Base-by-base conservation (phyloP, 2,329 filamentous ascomycete genomes). In the Fusarium keratoplasticum region DNA sequence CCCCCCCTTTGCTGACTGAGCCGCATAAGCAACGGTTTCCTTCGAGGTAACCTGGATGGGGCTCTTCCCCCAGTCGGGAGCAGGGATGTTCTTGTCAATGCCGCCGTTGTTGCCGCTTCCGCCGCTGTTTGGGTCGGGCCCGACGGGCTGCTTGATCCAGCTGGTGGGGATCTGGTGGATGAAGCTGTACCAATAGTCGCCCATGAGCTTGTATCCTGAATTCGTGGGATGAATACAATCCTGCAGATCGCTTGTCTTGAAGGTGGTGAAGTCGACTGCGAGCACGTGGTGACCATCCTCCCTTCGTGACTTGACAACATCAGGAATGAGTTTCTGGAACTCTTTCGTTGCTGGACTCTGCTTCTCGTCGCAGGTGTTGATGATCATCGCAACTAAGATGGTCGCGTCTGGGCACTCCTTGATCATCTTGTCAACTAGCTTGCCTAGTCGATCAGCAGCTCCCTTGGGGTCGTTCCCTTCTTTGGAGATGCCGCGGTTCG, bases 191-290 rank as follows among this genome's bases (percentile, higher is more conserved):
- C 77, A 79, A 13, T 72, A 78, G 22, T 74, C 57, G 0, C 73
- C 76, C 40, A 78, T 65, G 7, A 69, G 6, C 5, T 44, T 54
- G 35, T 78, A 79, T 0, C 77, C 76, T 0, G 63, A 29, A 2
- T 70, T 69, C 1, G 76, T 70, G 3, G 77, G 77, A 14, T 79
- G 77, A 3, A 79, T 67, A 10, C 77, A 78, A 57, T 78, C 77
- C 6, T 63, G 65, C 2, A 76, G 44, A 1, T 52, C 20, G 11
- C 38, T 57, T 3, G 57, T 47, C 9, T 65, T 58, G n/a, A 73
- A 73, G 2, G 31, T 44, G 0, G 36, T 70, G 1, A 76, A 73
- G n/a, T 76, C 68, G 4, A 71, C 73, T 0, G 73, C 70, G 1
- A 74, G 20, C 0, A 76, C 70, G 1, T 73, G 72, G 3, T 66